These are phyloP conservation scores for Phytopythium aichiense DNA, from an alignment of 352 stramenopile genomes.

Conservation along the genomic window DNA sequence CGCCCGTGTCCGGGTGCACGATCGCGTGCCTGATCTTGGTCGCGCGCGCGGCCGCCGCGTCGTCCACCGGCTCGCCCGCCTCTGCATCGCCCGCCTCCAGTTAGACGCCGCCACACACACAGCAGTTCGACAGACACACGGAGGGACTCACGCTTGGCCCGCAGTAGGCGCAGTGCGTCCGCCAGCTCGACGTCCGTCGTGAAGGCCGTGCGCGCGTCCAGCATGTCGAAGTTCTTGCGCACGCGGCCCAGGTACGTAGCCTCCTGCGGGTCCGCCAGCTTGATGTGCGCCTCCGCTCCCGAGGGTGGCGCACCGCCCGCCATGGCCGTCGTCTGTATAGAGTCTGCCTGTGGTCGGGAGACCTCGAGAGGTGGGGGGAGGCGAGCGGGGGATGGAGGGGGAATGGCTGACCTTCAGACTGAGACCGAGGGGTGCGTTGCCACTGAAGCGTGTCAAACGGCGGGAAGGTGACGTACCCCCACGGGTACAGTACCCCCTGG, in stretches of 20 bases:
- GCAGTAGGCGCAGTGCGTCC: constrained; percentile 41
- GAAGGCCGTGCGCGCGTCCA: constrained; percentile 78
- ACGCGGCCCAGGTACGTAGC: constrained; percentile 74
- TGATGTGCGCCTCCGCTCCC: constrained; percentile 32
- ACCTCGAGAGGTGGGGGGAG: too few species aligned
- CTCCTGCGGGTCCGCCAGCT: constrained; percentile 71
- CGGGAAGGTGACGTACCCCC: too few species aligned
- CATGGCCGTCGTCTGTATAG: neutral
- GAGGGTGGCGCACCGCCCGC: constrained; percentile 3
- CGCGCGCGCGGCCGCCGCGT: constrained; percentile 36
- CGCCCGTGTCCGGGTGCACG: constrained; percentile 68
- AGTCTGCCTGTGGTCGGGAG: neutral
- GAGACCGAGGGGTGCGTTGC: too few species aligned
- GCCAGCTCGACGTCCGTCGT: constrained; percentile 44
- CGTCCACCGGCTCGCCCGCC: constrained; percentile 32
- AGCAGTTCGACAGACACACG: neutral
- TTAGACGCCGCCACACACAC: too few species aligned
- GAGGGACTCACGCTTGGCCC: constrained; percentile 19
- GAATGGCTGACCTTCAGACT: too few species aligned
- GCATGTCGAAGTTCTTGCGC: constrained; percentile 77
- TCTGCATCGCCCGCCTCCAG: constrained; percentile 13
- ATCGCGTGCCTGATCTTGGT: constrained; percentile 69
- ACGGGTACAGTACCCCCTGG: too few species aligned
- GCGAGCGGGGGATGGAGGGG: too few species aligned
- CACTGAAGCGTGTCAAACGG: too few species aligned